A percentile compares a stretch with the other conserved stretches of the same genome.
Evolutionary conservation across 768 basidiomycete species (phyloP).

Genomic region (Amanita phalloides): DNA sequence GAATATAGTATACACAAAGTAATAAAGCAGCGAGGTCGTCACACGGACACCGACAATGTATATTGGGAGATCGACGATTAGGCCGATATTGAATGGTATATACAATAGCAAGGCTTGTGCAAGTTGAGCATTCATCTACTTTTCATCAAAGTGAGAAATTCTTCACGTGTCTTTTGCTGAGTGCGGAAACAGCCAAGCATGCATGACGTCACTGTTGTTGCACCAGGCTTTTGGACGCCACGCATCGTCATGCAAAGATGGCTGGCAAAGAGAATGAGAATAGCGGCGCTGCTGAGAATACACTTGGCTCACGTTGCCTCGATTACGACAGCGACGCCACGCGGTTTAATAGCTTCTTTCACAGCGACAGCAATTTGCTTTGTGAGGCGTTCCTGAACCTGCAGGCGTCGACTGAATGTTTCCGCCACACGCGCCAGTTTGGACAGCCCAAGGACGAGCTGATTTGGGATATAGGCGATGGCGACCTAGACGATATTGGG

Average conservation of each 20-base stretch:
- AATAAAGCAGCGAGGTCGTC: not conserved
- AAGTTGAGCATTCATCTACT: conserved; percentile 18
- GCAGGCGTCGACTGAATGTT: conserved; percentile 90
- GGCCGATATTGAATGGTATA: conserved; percentile 6
- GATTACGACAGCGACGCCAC: conserved; percentile 98
- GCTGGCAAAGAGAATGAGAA: conserved; percentile 25
- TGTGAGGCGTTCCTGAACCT: conserved; percentile 96
- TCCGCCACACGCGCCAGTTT: conserved; percentile 97
- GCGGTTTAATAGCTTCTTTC: conserved; percentile 94
- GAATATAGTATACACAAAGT: conserved; percentile 10
- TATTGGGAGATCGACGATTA: conserved; percentile 1
- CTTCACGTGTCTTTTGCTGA: conserved; percentile 98
- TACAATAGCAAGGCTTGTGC: not conserved
- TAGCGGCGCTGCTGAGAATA: not conserved
- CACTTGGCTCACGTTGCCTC: conserved; percentile 74
- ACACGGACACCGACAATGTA: not conserved
- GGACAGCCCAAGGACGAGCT: conserved; percentile 87
- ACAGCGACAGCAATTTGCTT: conserved; percentile 98
- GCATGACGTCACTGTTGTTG: conserved; percentile 90
- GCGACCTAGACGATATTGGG: conserved; percentile 52
- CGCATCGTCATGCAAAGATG: conserved; percentile 99
- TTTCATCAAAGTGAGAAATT: conserved; percentile 85
- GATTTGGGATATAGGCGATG: conserved; percentile 95
- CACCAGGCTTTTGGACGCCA: conserved; percentile 96
- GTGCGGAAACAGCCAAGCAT: conserved; percentile 98